These are phyloP conservation scores for Pestalotiopsis sp. DNA, from an alignment of 2,329 filamentous ascomycete genomes.

Conservation along the genomic window DNA sequence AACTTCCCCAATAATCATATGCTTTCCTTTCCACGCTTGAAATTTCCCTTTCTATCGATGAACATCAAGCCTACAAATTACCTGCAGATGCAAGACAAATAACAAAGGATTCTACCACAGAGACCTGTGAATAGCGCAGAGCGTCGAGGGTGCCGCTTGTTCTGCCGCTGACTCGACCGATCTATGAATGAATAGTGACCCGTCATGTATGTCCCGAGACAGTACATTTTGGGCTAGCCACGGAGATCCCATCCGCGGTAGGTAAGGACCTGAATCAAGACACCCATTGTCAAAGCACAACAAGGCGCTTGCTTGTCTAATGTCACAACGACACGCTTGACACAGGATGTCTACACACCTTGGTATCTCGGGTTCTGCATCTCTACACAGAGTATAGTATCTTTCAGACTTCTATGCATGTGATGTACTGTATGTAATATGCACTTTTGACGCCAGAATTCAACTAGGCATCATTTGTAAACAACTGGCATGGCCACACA, in stretches of 20 bases:
- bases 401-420: no score
- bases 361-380: no score
- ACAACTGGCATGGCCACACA: no score
- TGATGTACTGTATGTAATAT: no score
- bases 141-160: neutral
- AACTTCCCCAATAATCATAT: no score
- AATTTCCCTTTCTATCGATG: no score
- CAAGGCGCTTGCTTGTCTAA: neutral
- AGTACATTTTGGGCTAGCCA: neutral
- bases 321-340: neutral
- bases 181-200: neutral
- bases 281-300: neutral
- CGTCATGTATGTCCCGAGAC: neutral
- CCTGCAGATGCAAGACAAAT: neutral
- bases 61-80: no score
- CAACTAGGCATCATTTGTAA: no score
- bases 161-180: neutral
- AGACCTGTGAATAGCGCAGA: neutral
- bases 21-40: no score
- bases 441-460: no score
- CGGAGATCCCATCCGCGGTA: neutral
- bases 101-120: neutral
- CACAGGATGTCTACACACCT: no score
- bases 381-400: no score
- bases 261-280: neutral